phyloP scores from a whole-genome alignment of 495 filamentous ascomycete species.

The Gamarada debralockiae region DNA sequence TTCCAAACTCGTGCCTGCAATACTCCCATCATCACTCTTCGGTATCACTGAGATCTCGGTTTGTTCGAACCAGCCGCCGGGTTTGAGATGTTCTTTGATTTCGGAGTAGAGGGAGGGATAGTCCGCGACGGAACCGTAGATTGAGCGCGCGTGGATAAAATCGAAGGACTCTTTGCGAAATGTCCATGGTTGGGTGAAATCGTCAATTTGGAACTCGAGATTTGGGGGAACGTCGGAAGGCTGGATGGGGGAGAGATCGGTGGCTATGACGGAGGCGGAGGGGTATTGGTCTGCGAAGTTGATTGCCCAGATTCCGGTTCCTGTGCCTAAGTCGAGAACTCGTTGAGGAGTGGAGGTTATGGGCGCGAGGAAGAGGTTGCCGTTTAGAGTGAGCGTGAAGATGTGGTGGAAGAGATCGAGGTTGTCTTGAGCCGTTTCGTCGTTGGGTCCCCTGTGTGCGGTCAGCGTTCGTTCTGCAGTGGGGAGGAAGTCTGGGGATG shows the following conservation, averaged over 20 bases:
- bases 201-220: conserved; percentile 45
- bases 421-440: conserved; percentile 41
- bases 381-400: too few relatives aligned
- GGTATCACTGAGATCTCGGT: conserved; percentile 35
- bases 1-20: conserved; percentile 17
- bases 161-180: conserved; percentile 43
- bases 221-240: conserved; percentile 50
- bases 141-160: conserved; percentile 47
- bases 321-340: too few relatives aligned
- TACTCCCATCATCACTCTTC: conserved; percentile 14
- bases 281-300: too few relatives aligned
- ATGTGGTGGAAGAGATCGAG: too few relatives aligned
- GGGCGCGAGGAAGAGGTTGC: too few relatives aligned
- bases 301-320: too few relatives aligned
- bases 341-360: too few relatives aligned
- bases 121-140: conserved; percentile 31
- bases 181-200: conserved; percentile 49
- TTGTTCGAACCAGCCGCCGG: conserved; percentile 51
- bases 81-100: conserved; percentile 27
- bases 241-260: too few relatives aligned
- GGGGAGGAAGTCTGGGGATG: background rate
- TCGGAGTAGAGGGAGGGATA: conserved; percentile 15
- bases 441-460: conserved; percentile 30
- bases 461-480: background rate
- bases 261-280: too few relatives aligned